Percentiles rank a stretch among this genome's conserved stretches.
Evolutionary conservation across 2,329 filamentous ascomycete genomes (phyloP).

Genomic region (Aspergillus brunneoviolaceus): DNA sequence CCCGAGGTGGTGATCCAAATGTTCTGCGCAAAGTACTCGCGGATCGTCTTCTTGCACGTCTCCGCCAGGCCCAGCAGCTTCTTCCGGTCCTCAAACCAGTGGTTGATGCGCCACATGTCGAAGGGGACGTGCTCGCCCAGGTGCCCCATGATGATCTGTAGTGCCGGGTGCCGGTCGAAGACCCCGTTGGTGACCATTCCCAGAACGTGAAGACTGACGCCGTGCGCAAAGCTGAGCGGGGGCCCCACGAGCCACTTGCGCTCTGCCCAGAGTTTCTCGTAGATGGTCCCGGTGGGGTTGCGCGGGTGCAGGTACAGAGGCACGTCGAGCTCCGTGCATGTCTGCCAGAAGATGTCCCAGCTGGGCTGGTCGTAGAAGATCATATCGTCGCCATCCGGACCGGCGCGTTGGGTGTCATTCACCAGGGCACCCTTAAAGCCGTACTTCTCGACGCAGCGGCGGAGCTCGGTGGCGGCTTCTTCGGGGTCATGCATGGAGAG

Average conservation of each 20-base stretch:
- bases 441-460: slow-evolving; percentile 53
- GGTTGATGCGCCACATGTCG: slow-evolving; percentile 50
- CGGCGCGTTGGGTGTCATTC: slow-evolving; percentile 62
- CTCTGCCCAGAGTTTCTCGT: slow-evolving; percentile 60
- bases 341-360: slow-evolving; percentile 61
- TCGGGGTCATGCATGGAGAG: slow-evolving; percentile 44
- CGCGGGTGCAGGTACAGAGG: slow-evolving; percentile 65
- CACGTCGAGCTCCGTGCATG: slow-evolving; percentile 59
- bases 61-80: slow-evolving; percentile 36
- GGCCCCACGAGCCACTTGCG: slow-evolving; percentile 62
- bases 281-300: slow-evolving; percentile 56
- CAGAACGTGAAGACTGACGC: slow-evolving; percentile 58
- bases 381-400: slow-evolving; percentile 58
- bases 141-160: slow-evolving; percentile 51
- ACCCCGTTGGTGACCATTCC: slow-evolving; percentile 53
- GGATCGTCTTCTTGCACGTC: slow-evolving; percentile 47
- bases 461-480: slow-evolving; percentile 41
- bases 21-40: slow-evolving; percentile 44
- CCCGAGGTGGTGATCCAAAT: slow-evolving; percentile 46
- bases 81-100: slow-evolving; percentile 43
- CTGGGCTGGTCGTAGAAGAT: slow-evolving; percentile 64
- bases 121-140: slow-evolving; percentile 53
- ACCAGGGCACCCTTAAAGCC: slow-evolving; percentile 65
- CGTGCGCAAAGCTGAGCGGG: slow-evolving; percentile 59
- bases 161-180: slow-evolving; percentile 49